Base-by-base conservation (phyloP, 2,329 filamentous ascomycete species). In the Neofusicoccum kwambonambiense region DNA sequence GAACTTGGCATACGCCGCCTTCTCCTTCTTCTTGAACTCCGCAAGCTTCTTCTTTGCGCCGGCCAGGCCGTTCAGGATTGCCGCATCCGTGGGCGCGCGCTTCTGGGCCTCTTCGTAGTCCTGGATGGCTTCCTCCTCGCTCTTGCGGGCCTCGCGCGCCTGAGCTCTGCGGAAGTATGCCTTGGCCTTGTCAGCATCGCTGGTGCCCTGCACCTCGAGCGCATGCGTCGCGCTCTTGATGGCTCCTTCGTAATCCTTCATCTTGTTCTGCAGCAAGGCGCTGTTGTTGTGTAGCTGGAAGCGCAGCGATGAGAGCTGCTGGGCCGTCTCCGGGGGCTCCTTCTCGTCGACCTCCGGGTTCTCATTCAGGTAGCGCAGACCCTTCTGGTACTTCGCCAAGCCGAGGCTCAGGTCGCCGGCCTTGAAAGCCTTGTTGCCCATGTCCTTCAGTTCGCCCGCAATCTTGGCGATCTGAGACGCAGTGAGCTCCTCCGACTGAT, bases 361-460 rank as follows among this genome's bases (percentile, higher is more conserved):
- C 77, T 96, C 91, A 77, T 94, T 91, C 67, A 97, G 82, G 78
- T 97, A 97, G 71, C 93, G 88, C 67, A 97, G 80, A 17, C 88
- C 93, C 82, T 99, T 99, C 77, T 96, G 88, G 81, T 99, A 99
- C 82, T 99, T 99, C 67, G 90, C 88, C 31, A 98, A 83, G 1
- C 89, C 94, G 37, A 91, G 79, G 42, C 82, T 77, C 44, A 90
- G 74, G 71, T 97, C 86, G 45, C 88, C 88, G 31, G 80, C 82
- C 83, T 97, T 97, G 86, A 97, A 97, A 1, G 93, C 93, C 71
- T 88, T 88, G 83, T 96, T 98, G 71, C 95, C 95, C 74, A 90
- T 95, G 41, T 90, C 91, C 82, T 99, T 99, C 78, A 96, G 87
- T 69, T 91, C 91, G 4, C 85, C 82, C 2, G 91, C 93, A 67